Conservation (phyloP, 192 early-diverging fungal genomes). For the Coemansia sp. region DNA sequence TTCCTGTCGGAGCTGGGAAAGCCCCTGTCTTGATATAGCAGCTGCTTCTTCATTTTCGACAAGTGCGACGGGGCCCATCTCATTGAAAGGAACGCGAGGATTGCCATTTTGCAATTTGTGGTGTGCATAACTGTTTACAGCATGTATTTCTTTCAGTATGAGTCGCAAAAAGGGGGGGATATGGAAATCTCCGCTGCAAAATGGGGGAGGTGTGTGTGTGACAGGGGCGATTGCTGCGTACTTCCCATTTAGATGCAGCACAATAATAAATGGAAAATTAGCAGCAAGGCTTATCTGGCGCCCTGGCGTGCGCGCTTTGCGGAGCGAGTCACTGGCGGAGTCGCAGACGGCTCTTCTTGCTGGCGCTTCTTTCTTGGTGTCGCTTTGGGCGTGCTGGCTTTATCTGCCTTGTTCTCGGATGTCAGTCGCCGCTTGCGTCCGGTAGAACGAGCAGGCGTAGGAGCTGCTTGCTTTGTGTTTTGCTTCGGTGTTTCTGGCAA, state of each 20-base stretch:
- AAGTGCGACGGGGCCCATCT: too few species aligned
- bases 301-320: constrained; percentile 13
- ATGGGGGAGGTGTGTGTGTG: neutral
- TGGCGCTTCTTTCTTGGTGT: constrained; percentile 2
- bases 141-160: too few species aligned
- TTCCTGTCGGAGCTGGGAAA: too few species aligned
- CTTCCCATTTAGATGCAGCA: neutral
- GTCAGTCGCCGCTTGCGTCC: constrained; percentile 4
- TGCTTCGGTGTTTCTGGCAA: neutral
- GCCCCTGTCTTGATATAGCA: too few species aligned
- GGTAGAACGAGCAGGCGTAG: neutral
- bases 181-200: neutral
- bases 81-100: too few species aligned
- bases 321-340: constrained; percentile 25
- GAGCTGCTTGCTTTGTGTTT: neutral
- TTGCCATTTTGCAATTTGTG: too few species aligned
- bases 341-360: constrained; percentile 1
- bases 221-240: neutral
- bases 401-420: neutral
- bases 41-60: too few species aligned
- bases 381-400: neutral
- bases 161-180: too few species aligned
- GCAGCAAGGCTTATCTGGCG: neutral
- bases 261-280: neutral
- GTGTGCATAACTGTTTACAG: too few species aligned